Base-by-base conservation (phyloP, 2,329 filamentous ascomycete species). In the Xylaria sp. region DNA sequence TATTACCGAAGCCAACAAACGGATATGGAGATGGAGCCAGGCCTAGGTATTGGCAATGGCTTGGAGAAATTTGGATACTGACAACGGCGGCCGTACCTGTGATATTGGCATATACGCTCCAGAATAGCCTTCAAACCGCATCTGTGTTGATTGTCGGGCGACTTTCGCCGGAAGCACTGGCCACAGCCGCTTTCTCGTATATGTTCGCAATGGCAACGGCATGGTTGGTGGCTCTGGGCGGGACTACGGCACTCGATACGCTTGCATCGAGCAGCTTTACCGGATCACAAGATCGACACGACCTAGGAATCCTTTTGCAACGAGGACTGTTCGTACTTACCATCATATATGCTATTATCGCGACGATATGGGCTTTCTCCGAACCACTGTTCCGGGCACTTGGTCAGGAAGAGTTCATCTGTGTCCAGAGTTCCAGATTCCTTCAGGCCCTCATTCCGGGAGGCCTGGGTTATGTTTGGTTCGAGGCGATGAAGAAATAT, bases 141-240 rank as follows among this genome's bases (percentile, higher is more conserved):
- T 96, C 93, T 0, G 92, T 97, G 4, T 82, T 97, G 54, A 90
- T 97, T 45, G 93, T 93, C 2, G 93, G 93, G 9, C 89, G 92
- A 2, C 82, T 93, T 0, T 94, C 92, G 0, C 90, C 93, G 0
- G 91, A 96, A 78, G 89, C 93, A 1, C 82, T 97, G 6, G 92
- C 93, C 0, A 92, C 91, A 0, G 91, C 93, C 0, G 93, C 93
- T 0, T 97, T 97, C 75, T 92, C 92, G 1, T 95, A 96, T 82
- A 97, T 97, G 93, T 97, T 97, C 74, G 93, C 93, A 63, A 94
- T 95, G 92, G 90, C 92, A 24, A 93, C 93, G 0, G 93, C 90
- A 0, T 97, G 93, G 93, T 86, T 97, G 45, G 92, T 97, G 67
- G 93, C 90, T 0, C 86, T 97, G 3, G 93, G 93, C 32, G 93